A percentile compares a stretch with the other conserved stretches of the same genome.
Evolutionary conservation across 164 flowering plant species (phyloP).

Genomic region (Vitis labrusca): DNA sequence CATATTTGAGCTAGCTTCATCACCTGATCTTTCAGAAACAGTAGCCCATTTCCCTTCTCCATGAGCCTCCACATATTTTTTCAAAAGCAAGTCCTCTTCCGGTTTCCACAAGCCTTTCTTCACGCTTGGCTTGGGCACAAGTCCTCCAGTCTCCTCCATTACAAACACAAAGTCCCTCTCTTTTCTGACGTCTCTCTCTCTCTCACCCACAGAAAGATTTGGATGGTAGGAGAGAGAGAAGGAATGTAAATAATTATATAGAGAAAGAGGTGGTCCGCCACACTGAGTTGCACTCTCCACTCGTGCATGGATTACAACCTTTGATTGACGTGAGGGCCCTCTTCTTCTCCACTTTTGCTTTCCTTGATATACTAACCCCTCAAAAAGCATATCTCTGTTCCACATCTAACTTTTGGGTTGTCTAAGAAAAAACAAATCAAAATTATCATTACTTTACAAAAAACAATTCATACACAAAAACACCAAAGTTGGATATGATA

Average conservation of each 20-base stretch:
- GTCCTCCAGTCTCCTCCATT: too few relatives aligned
- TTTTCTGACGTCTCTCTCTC: conserved; percentile 5
- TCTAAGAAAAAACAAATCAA: too few relatives aligned
- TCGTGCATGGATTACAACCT: neutral
- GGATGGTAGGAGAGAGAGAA: neutral
- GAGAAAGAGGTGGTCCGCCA: neutral
- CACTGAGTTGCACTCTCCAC: neutral
- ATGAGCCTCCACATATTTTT: conserved; percentile 45
- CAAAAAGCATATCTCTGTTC: neutral
- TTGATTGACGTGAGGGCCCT: neutral
- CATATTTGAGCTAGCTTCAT: too few relatives aligned
- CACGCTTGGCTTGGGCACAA: conserved; percentile 16
- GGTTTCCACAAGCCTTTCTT: conserved; percentile 63
- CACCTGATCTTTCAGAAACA: conserved; percentile 54
- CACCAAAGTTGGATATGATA: too few relatives aligned
- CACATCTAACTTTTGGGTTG: neutral
- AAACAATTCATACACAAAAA: too few relatives aligned
- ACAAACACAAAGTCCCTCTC: conserved; percentile 2
- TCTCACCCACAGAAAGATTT: neutral
- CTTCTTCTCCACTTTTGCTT: neutral
- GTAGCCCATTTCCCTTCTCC: conserved; percentile 67
- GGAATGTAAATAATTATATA: neutral
- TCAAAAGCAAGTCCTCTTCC: conserved; percentile 57
- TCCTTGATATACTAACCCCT: neutral
- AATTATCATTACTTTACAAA: too few relatives aligned